Conservation (phyloP, 169 alveolate genomes). For the Eimeria praecox region DNA sequence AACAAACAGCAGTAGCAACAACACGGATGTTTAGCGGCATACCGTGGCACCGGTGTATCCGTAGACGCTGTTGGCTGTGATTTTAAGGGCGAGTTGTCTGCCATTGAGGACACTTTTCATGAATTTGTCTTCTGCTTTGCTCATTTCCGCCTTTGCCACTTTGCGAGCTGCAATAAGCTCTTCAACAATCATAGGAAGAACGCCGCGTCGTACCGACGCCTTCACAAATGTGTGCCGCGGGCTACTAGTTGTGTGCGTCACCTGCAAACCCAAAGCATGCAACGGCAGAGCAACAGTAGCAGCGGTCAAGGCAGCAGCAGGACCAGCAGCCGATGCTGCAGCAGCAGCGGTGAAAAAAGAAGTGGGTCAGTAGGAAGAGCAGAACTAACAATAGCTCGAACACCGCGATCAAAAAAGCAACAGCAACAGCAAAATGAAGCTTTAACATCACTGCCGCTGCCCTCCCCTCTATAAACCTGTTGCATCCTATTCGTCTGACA, state of each 20-base stretch:
- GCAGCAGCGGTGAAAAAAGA: too few species aligned
- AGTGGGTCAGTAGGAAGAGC: background rate
- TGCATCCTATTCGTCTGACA: background rate
- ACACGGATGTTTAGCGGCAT: background rate
- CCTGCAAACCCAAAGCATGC: conserved; percentile 9
- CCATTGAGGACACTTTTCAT: conserved; percentile 98
- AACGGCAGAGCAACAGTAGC: too few species aligned
- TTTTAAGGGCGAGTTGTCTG: conserved; percentile 98
- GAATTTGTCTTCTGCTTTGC: conserved; percentile 96
- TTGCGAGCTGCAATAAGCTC: conserved; percentile 93
- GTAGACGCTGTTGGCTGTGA: conserved; percentile 99
- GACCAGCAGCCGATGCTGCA: background rate
- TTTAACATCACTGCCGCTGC: background rate
- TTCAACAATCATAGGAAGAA: conserved; percentile 98
- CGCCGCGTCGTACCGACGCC: conserved; percentile 90
- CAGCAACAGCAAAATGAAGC: background rate
- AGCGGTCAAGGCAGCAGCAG: background rate
- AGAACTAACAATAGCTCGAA: background rate
- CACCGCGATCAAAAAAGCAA: too few species aligned
- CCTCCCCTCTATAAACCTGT: background rate
- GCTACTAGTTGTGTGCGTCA: conserved; percentile 60
- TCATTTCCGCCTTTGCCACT: conserved; percentile 92
- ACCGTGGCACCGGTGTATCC: conserved; percentile 99
- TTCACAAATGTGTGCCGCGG: conserved; percentile 73
- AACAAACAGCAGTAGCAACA: background rate